Evolutionary conservation across 768 basidiomycete genomes (phyloP).

Genomic region (Gloeopeniophorella convolvens): DNA sequence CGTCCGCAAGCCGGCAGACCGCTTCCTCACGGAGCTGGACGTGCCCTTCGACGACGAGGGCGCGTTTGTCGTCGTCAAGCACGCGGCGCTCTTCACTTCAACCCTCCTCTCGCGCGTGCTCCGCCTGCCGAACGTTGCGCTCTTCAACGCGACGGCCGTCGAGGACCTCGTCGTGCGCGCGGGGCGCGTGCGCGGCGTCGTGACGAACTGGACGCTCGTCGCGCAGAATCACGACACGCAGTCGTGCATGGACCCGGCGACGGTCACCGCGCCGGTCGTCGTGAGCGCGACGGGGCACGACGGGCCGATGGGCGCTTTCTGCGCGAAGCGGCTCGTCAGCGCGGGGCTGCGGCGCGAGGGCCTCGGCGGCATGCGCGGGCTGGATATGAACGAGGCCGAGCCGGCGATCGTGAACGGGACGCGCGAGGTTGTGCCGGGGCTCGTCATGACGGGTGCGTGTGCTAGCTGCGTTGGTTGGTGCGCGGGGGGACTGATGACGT

Average conservation of each 20-base stretch:
- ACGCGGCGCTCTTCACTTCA: constrained; percentile 76
- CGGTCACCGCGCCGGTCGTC: constrained; percentile 72
- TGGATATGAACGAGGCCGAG: constrained; percentile 80
- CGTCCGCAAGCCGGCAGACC: constrained; percentile 70
- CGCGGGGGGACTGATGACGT: background rate
- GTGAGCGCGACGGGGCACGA: constrained; percentile 72
- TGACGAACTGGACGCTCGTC: constrained; percentile 49
- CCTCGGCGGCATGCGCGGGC: constrained; percentile 71
- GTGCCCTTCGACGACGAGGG: constrained; percentile 77
- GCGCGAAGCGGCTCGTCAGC: constrained; percentile 71
- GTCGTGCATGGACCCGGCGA: constrained; percentile 63
- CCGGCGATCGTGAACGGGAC: constrained; percentile 75
- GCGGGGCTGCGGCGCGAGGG: constrained; percentile 67
- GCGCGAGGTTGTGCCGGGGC: constrained; percentile 67
- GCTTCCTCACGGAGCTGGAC: constrained; percentile 61
- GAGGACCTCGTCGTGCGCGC: constrained; percentile 69
- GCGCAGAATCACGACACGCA: constrained; percentile 65
- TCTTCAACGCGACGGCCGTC: constrained; percentile 77
- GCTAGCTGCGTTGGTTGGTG: background rate
- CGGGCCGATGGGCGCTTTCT: constrained; percentile 76
- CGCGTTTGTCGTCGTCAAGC: constrained; percentile 71
- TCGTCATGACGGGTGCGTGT: constrained; percentile 62
- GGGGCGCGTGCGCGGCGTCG: constrained; percentile 48
- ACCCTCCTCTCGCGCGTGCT: constrained; percentile 68
- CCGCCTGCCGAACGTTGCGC: constrained; percentile 60